phyloP scores from a whole-genome alignment of 2,329 filamentous ascomycete species.

The Nemania serpens region DNA sequence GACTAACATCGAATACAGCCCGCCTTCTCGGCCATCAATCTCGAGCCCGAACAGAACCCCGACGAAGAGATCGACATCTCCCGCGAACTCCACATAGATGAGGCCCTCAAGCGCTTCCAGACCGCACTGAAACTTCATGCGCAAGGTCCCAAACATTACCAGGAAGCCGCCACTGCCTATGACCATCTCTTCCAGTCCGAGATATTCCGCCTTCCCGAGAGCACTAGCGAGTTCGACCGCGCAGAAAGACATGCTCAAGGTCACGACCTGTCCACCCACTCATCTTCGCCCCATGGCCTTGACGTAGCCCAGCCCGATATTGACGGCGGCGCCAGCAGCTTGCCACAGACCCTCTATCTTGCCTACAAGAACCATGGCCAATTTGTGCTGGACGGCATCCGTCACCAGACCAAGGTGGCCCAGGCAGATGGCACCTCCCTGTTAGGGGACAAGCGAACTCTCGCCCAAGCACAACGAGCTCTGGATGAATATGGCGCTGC shows the following conservation, averaged over 20 bases:
- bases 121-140: slow-evolving; percentile 88
- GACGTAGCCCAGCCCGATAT: slow-evolving; percentile 64
- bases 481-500: slow-evolving; percentile 63
- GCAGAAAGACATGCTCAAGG: slow-evolving; percentile 61
- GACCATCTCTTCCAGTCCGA: slow-evolving; percentile 85
- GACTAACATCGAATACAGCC: slow-evolving; percentile 48
- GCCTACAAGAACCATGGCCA: slow-evolving; percentile 96
- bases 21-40: slow-evolving; percentile 85
- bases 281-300: slow-evolving; percentile 54
- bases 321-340: slow-evolving; percentile 76
- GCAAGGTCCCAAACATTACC: slow-evolving; percentile 76
- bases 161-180: slow-evolving; percentile 81
- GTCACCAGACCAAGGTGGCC: slow-evolving; percentile 50
- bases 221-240: slow-evolving; percentile 80
- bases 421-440: slow-evolving; percentile 37
- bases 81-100: slow-evolving; percentile 90
- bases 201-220: slow-evolving; percentile 91
- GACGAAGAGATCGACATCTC: slow-evolving; percentile 95
- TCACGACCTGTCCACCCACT: slow-evolving; percentile 51
- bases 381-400: slow-evolving; percentile 79
- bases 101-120: slow-evolving; percentile 94
- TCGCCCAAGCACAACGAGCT: slow-evolving; percentile 50
- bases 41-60: slow-evolving; percentile 87
- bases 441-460: slow-evolving; percentile 46
- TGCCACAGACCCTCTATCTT: slow-evolving; percentile 88